These are phyloP conservation scores for Mycena leptocephala DNA, from an alignment of 768 basidiomycete species.

Conservation along the genomic window DNA sequence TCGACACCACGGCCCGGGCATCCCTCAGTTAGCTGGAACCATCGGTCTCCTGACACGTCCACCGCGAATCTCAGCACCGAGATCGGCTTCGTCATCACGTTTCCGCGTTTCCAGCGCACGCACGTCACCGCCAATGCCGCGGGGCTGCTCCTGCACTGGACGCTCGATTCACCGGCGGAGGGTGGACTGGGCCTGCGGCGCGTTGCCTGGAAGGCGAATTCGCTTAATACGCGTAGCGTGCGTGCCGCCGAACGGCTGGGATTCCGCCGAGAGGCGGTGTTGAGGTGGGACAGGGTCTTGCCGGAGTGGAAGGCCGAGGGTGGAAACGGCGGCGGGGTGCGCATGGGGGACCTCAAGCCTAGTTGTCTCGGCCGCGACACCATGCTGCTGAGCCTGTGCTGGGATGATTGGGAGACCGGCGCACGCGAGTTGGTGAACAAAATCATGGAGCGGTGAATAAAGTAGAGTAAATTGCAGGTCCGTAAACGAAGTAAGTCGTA, in stretches of 20 bases:
- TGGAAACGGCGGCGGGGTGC: constrained; percentile 52
- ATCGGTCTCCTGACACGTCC: constrained; percentile 67
- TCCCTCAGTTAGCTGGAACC: constrained; percentile 63
- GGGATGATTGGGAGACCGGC: constrained; percentile 67
- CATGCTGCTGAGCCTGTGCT: constrained; percentile 56
- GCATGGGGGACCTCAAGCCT: constrained; percentile 47
- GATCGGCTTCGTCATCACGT: constrained; percentile 68
- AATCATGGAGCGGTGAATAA: constrained; percentile 40
- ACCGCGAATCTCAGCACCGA: constrained; percentile 63
- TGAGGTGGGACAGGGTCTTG: constrained; percentile 71
- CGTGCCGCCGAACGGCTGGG: constrained; percentile 72
- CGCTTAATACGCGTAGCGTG: constrained; percentile 64
- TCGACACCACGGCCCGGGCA: constrained; percentile 56
- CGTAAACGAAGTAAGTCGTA: too few species aligned
- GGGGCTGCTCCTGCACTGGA: constrained; percentile 66
- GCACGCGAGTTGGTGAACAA: constrained; percentile 48
- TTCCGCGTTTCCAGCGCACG: constrained; percentile 75
- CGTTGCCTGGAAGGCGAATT: constrained; percentile 74
- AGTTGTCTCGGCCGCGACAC: constrained; percentile 53
- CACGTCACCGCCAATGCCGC: constrained; percentile 73
- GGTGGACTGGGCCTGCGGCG: constrained; percentile 72
- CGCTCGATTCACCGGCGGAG: constrained; percentile 56
- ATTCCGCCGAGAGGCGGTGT: constrained; percentile 67
- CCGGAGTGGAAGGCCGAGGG: constrained; percentile 53
- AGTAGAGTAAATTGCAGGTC: too few species aligned